Conservation (phyloP, 2,329 filamentous ascomycete species). For the Cladosporium sp. region DNA sequence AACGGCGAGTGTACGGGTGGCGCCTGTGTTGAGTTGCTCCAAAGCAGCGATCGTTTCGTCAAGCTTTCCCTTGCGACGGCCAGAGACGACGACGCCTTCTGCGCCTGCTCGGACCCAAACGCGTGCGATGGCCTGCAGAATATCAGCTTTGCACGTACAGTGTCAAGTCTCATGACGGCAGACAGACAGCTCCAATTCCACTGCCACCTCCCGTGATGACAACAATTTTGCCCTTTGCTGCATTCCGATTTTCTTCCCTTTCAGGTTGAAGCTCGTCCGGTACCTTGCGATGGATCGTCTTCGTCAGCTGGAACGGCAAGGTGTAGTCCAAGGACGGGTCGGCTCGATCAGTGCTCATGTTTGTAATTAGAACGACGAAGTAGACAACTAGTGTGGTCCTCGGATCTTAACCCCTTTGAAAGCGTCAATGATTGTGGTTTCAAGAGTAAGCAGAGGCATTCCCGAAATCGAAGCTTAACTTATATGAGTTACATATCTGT, state of each 20-base stretch:
- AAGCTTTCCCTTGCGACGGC: constrained; percentile 22
- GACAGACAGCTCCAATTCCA: constrained; percentile 15
- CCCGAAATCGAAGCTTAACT: no score
- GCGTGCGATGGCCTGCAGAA: constrained; percentile 21
- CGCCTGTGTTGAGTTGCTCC: constrained; percentile 15
- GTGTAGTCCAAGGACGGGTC: constrained; percentile 16
- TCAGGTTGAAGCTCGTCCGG: constrained; percentile 21
- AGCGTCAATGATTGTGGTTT: no score
- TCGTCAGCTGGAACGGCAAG: constrained; percentile 22
- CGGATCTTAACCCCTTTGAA: no score
- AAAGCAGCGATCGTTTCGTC: constrained; percentile 18
- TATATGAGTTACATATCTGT: no score
- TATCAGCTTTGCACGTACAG: no score
- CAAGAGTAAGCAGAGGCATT: no score
- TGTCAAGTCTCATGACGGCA: not conserved
- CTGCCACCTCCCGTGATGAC: constrained; percentile 20
- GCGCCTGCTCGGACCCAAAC: constrained; percentile 27
- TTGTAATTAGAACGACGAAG: no score
- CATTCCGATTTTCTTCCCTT: constrained; percentile 5
- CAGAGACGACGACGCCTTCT: constrained; percentile 23
- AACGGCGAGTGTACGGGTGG: constrained; percentile 21
- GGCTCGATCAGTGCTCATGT: constrained; percentile 23
- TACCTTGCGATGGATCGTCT: constrained; percentile 21
- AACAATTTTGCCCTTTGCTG: constrained; percentile 22
- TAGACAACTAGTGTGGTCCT: no score